Base-by-base conservation (phyloP, 2,329 filamentous ascomycete species). In the Xenosphaeropsis pyriputrescens region DNA sequence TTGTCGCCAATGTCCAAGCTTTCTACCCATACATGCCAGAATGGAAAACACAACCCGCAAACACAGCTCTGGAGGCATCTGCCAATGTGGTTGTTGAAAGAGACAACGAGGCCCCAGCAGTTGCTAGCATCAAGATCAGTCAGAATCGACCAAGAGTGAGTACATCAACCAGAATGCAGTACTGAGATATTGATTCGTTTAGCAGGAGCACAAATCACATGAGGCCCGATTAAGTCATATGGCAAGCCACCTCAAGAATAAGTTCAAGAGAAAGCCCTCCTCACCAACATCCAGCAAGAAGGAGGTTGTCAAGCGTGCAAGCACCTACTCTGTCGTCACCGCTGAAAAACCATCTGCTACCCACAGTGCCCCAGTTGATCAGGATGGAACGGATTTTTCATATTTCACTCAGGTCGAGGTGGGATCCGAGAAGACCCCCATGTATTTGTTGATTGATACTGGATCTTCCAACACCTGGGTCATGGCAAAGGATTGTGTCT, bases 381-480 rank as follows among this genome's bases (percentile, higher is more conserved):
- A 81, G 50, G 75, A 79, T 50, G 75, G 75, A 13, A 70, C 68
- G 13, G 76, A 81, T 50, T 75, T 68, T 46, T 75, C 74, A 2
- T 80, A 81, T 55, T 79, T 80, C 47, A 57, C 74, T 32, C 56
- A 73, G 50, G 70, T 69, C 13, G 48, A 60, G 26, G 51, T 81
- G 13, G 76, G 76, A 12, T 73, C 74, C 3, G 56, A 61, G 12
- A 56, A 57, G 32, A 72, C 68, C 45, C 53, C 64, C 2, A 47
- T 79, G 46, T 72, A 70, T 47, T 70, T 81, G 68, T 64, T 80
- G 18, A 58, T 80, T 40, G 76, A 81, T 52, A 78, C 75, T 6
- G 76, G 76, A 18, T 74, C 75, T 30, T 71, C 71, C 16, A 85
- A 83, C 41, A 85, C 79, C 11, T 94, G 86, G 86, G 73, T 93